Conservation (phyloP, 495 filamentous ascomycete species). For the Aspergillus cavernicola region DNA sequence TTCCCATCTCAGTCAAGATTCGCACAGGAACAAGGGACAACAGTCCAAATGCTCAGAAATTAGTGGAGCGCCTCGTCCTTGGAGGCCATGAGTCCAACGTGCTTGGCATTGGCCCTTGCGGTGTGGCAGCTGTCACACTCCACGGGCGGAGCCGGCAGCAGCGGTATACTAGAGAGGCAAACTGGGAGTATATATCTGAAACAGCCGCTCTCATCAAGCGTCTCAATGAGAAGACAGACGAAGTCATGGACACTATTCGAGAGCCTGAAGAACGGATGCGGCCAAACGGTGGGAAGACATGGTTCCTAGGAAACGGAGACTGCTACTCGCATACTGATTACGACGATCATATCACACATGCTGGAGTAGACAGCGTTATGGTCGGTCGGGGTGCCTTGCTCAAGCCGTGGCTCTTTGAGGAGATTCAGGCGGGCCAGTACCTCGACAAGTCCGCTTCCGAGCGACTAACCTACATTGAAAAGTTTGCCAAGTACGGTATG, state of each 20-base stretch:
- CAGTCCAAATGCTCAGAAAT: conserved; percentile 71
- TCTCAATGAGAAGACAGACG: conserved; percentile 61
- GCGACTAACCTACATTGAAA: conserved; percentile 78
- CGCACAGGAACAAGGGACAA: conserved; percentile 84
- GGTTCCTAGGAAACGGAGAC: conserved; percentile 95
- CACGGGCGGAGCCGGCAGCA: conserved; percentile 93
- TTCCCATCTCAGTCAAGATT: conserved; percentile 91
- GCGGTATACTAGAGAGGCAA: conserved; percentile 81
- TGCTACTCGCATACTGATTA: conserved; percentile 93
- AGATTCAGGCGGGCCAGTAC: conserved; percentile 87
- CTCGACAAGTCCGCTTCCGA: conserved; percentile 90
- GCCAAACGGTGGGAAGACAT: conserved; percentile 63
- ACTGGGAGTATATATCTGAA: conserved; percentile 92
- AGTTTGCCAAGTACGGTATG: conserved; percentile 84
- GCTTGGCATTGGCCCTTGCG: conserved; percentile 60
- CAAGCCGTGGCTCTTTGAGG: conserved; percentile 98
- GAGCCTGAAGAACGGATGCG: conserved; percentile 66
- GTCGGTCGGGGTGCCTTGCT: conserved; percentile 85
- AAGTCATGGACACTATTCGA: conserved; percentile 66
- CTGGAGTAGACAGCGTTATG: conserved; percentile 85
- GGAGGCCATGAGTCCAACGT: conserved; percentile 64
- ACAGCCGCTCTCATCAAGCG: conserved; percentile 79
- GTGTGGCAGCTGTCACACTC: conserved; percentile 87
- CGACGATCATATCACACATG: conserved; percentile 67
- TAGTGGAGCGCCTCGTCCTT: conserved; percentile 77